Evolutionary conservation across 2,329 filamentous ascomycete genomes (phyloP).

Genomic region (Aspergillus sp.): DNA sequence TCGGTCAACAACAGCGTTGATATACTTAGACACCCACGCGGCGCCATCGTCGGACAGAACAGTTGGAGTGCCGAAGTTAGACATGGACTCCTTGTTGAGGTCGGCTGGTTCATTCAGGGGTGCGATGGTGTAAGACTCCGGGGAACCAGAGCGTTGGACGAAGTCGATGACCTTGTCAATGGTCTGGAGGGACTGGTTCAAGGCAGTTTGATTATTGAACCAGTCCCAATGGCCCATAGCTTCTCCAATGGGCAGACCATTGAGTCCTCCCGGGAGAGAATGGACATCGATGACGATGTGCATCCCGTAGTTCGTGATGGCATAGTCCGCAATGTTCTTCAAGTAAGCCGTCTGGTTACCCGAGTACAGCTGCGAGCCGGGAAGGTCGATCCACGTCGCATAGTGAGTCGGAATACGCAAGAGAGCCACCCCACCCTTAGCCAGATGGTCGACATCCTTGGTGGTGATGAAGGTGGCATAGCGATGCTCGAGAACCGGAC

Average conservation of each 20-base stretch:
- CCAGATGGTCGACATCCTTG: slow-evolving; percentile 9
- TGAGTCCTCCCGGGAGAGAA: slow-evolving; percentile 19
- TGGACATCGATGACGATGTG: slow-evolving; percentile 22
- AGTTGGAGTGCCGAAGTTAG: slow-evolving; percentile 16
- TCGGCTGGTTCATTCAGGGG: slow-evolving; percentile 23
- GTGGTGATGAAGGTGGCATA: slow-evolving; percentile 13
- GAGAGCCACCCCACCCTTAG: slow-evolving; percentile 4
- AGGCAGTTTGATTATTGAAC: slow-evolving; percentile 18
- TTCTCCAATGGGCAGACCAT: slow-evolving; percentile 21
- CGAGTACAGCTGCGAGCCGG: slow-evolving; percentile 19
- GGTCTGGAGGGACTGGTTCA: slow-evolving; percentile 16
- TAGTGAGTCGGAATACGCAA: slow-evolving; percentile 15
- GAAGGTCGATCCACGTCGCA: slow-evolving; percentile 16
- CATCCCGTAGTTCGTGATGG: slow-evolving; percentile 18
- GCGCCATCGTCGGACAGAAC: slow-evolving; percentile 18
- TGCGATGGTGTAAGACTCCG: slow-evolving; percentile 17
- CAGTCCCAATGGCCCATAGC: slow-evolving; percentile 17
- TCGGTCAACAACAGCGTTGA: slow-evolving; percentile 12
- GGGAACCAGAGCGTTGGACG: slow-evolving; percentile 10
- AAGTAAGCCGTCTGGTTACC: slow-evolving; percentile 17
- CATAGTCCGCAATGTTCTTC: slow-evolving; percentile 15
- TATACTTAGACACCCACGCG: slow-evolving; percentile 16
- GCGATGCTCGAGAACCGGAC: slow-evolving; percentile 9
- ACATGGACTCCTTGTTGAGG: slow-evolving; percentile 13
- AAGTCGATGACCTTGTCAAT: slow-evolving; percentile 16